These are phyloP conservation scores for Aspergillus clavatus DNA, from an alignment of 2,329 filamentous ascomycete genomes.

Conservation along the genomic window DNA sequence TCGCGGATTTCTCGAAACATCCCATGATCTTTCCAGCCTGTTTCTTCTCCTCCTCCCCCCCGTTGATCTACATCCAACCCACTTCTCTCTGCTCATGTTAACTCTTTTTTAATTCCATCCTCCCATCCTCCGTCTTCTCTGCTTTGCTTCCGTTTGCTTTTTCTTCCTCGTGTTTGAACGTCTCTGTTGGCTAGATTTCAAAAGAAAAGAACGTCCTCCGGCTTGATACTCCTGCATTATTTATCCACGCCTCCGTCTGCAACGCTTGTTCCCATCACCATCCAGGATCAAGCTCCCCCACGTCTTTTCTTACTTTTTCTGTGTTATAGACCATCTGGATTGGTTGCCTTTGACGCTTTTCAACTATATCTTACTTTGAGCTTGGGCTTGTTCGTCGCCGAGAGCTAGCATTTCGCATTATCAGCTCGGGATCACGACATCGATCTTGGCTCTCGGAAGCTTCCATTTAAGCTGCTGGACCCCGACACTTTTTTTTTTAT, in stretches of 20 bases:
- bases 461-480: constrained; percentile 14
- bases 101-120: no score
- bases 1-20: no score
- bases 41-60: background rate
- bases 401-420: constrained; percentile 18
- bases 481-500: constrained; percentile 6
- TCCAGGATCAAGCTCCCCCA: background rate
- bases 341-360: constrained; percentile 1
- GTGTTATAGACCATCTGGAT: background rate
- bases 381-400: constrained; percentile 7
- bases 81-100: no score
- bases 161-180: background rate
- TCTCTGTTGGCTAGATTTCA: background rate
- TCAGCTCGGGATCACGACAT: constrained; percentile 27
- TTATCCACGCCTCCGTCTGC: background rate
- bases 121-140: no score
- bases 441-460: constrained; percentile 15
- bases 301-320: background rate
- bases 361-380: constrained; percentile 1
- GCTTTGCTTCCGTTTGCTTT: background rate
- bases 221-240: background rate
- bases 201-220: background rate
- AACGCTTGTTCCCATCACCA: background rate
- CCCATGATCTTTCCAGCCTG: background rate
- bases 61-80: no score